Base-by-base conservation (phyloP, 2,329 filamentous ascomycete species). In the Esteya vermicola region DNA sequence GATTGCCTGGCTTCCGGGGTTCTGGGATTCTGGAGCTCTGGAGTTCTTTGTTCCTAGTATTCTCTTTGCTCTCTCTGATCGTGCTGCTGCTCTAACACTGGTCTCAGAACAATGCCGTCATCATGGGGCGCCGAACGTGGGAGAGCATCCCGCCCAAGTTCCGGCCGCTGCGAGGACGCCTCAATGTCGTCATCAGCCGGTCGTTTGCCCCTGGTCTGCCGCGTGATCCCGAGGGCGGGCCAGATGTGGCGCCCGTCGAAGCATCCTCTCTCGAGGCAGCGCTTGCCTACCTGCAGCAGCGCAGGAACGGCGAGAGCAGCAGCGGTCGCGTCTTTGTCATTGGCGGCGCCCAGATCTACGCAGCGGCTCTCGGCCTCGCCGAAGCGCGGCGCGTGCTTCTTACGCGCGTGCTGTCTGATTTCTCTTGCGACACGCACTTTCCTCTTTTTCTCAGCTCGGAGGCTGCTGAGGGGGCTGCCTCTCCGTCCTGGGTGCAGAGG, bases 71-170 rank as follows among this genome's bases (percentile, higher is more conserved):
- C 6, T 21, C n/a, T 25, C 35, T 33, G n/a, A n/a, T n/a, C 32
- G 8, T 8, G 20, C 36, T 6, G 12, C 20, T 20, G 30, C 13
- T 10, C 20, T 23, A 7, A 26, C 19, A 25, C 2, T 7, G 1
- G 13, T 26, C 26, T 28, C 3, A 32, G 3, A 27, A 30, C 48
- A 89, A 88, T 57, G 82, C 84, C 16, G 84, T 96, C 38, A 81
- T 98, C 50, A 98, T 98, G 91, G 91, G 91, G 44, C 82, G 91
- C 54, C 95, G 93, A 61, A 98, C 91, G 0, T 98, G 89, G 80
- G 85, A 93, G 39, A 85, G 78, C 47, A 89, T 98, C 44, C 89
- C 91, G 3, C 54, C 66, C 7, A 71, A 68, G 38, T 86, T 91
- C 56, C 72, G 86, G 3, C 91, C 91, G 16, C 68, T 98, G 26